These are phyloP conservation scores for Curvularia verruculosa DNA, from an alignment of 2,329 filamentous ascomycete genomes.

Conservation along the genomic window DNA sequence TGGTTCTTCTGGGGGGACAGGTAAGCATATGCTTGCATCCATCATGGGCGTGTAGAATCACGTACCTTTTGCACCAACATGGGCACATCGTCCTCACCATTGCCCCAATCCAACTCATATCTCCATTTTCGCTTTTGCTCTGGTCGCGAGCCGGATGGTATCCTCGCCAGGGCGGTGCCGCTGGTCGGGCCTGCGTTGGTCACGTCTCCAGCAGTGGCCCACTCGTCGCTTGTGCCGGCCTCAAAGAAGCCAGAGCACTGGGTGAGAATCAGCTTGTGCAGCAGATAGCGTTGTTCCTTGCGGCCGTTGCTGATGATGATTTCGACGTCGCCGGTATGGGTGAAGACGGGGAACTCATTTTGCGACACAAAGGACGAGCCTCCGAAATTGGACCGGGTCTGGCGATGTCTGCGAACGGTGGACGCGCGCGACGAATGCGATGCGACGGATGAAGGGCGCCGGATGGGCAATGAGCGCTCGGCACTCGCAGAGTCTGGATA, in stretches of 20 bases:
- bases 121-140: conserved; percentile 72
- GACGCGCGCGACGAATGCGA: conserved; percentile 62
- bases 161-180: conserved; percentile 48
- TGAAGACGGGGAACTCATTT: conserved; percentile 93
- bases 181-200: conserved; percentile 30
- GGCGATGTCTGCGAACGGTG: conserved; percentile 67
- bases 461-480: conserved; percentile 63
- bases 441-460: conserved; percentile 68
- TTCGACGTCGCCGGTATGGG: conserved; percentile 90
- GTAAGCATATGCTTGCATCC: conserved; percentile 17
- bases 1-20: conserved; percentile 29
- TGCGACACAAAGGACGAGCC: conserved; percentile 70
- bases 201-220: conserved; percentile 60
- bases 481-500: conserved; percentile 61
- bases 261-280: conserved; percentile 85
- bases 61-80: conserved; percentile 83
- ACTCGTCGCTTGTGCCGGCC: conserved; percentile 79
- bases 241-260: conserved; percentile 96
- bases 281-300: conserved; percentile 80
- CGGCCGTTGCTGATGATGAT: conserved; percentile 74
- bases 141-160: conserved; percentile 46
- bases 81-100: conserved; percentile 73
- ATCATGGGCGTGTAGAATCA: conserved; percentile 2
- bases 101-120: conserved; percentile 83
- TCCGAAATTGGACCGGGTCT: conserved; percentile 81